Conservation (phyloP, 2,329 filamentous ascomycete species). For the Pyricularia grisea region DNA sequence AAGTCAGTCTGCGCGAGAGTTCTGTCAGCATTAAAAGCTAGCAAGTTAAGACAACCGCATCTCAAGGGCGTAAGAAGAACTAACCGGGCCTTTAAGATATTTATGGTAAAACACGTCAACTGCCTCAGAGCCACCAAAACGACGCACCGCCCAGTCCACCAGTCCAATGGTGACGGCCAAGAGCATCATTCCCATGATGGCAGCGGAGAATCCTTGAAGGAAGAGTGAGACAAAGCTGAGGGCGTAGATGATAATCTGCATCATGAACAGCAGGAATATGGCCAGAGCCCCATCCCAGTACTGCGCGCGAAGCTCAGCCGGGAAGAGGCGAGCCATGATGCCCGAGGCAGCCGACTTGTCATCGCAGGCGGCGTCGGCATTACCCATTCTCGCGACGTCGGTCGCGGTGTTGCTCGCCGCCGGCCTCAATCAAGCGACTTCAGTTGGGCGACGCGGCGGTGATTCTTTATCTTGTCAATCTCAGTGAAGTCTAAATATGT, state of each 20-base stretch:
- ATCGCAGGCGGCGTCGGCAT: not conserved
- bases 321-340: not conserved
- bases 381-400: not conserved
- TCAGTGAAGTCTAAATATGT: not conserved
- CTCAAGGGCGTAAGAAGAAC: not conserved
- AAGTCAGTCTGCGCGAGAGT: constrained; percentile 31
- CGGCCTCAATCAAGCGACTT: not conserved
- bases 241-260: constrained; percentile 36
- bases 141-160: constrained; percentile 6
- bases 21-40: constrained; percentile 2
- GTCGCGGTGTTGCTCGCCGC: not conserved
- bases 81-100: constrained; percentile 11
- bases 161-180: constrained; percentile 24
- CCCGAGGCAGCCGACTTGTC: not conserved
- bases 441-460: not conserved
- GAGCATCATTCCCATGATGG: constrained; percentile 36
- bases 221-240: constrained; percentile 25
- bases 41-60: not conserved
- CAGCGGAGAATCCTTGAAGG: constrained; percentile 31
- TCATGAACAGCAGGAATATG: constrained; percentile 25
- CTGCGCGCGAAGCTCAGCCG: not conserved
- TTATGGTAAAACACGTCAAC: constrained; percentile 18
- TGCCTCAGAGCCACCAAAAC: constrained; percentile 3
- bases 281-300: constrained; percentile 21
- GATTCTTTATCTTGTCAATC: not conserved